Evolutionary conservation across 495 filamentous ascomycete species (phyloP).

Genomic region (Thozetella sp.): DNA sequence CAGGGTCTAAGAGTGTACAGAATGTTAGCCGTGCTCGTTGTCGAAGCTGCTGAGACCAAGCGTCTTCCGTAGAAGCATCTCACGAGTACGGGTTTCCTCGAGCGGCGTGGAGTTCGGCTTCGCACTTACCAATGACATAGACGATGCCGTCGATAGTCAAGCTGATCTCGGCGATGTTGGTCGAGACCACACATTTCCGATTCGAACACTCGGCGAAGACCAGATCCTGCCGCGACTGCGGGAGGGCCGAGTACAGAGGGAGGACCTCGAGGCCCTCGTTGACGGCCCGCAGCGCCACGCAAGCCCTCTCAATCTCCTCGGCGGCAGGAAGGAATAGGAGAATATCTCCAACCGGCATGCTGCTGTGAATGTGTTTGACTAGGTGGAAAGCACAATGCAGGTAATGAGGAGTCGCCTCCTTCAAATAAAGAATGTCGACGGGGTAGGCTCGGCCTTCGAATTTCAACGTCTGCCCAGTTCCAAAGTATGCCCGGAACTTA

Average conservation of each 20-base stretch:
- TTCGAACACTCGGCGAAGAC: constrained; percentile 90
- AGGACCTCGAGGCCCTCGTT: constrained; percentile 92
- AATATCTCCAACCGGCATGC: constrained; percentile 88
- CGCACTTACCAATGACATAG: no score
- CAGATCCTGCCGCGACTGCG: constrained; percentile 87
- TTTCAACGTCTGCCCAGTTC: constrained; percentile 90
- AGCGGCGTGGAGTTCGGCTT: no score
- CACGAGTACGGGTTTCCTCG: no score
- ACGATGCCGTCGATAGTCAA: constrained; percentile 98
- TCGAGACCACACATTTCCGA: constrained; percentile 95
- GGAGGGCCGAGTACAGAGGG: constrained; percentile 91
- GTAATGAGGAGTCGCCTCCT: constrained; percentile 95
- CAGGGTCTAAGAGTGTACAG: no score
- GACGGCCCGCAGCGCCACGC: constrained; percentile 83
- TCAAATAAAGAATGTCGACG: constrained; percentile 91
- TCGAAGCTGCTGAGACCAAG: no score
- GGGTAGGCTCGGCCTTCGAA: constrained; percentile 95
- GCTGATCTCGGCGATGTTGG: constrained; percentile 98
- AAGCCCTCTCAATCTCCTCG: constrained; percentile 96
- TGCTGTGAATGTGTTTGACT: constrained; percentile 97
- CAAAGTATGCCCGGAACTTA: constrained; percentile 95
- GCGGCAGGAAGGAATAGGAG: constrained; percentile 94
- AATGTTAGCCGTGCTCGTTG: no score
- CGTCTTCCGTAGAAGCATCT: no score
- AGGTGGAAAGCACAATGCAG: constrained; percentile 89